Evolutionary conservation across 345 rosid genomes (phyloP).

Genomic region (Murraya paniculata): DNA sequence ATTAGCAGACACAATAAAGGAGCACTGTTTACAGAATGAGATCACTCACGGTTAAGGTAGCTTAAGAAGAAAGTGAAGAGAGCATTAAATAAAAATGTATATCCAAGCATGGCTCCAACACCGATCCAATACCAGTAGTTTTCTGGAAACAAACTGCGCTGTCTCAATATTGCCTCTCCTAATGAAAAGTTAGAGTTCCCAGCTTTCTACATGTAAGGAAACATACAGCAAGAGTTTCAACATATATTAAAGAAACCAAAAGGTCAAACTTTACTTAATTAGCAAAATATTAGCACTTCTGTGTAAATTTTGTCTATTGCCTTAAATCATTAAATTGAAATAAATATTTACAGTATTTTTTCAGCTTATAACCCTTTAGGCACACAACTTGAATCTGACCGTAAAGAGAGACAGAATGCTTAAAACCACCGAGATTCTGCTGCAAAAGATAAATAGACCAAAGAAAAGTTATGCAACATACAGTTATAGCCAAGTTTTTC

Average conservation of each 20-base stretch:
- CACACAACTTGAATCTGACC: neutral
- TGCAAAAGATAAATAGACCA: neutral
- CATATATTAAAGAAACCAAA: constrained; percentile 8
- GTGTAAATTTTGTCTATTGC: neutral
- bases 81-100: constrained; percentile 64
- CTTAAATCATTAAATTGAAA: neutral
- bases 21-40: constrained; percentile 11
- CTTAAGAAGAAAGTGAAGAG: constrained; percentile 76
- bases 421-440: neutral
- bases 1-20: constrained; percentile 7
- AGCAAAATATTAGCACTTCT: neutral
- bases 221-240: constrained; percentile 18
- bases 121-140: constrained; percentile 99
- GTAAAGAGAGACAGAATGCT: neutral
- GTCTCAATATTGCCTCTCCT: constrained; percentile 64
- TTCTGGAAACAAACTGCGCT: constrained; percentile 73
- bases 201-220: constrained; percentile 44
- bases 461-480: too few relatives aligned
- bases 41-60: constrained; percentile 76
- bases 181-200: constrained; percentile 47
- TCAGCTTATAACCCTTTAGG: neutral
- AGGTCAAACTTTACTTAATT: neutral
- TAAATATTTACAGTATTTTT: neutral
- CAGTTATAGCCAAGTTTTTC: neutral
- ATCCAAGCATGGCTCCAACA: constrained; percentile 87